Evolutionary conservation across 257 asterid species (phyloP), one percentile per base, ranked within the genome.

Genomic region (Parsonsia alboflavescens): DNA sequence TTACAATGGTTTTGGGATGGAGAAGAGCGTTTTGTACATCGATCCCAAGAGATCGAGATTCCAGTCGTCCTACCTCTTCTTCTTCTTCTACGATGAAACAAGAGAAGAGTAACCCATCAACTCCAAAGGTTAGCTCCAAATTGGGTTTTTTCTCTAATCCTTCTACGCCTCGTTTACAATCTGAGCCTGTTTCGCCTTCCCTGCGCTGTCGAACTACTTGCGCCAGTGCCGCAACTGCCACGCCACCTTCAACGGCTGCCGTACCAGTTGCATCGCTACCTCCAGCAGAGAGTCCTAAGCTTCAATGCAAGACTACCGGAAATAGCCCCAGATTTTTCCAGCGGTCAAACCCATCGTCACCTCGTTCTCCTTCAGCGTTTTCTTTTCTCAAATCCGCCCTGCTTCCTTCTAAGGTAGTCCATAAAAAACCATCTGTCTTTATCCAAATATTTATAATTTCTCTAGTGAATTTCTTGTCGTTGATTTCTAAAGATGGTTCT

Each of bases 21-120:
- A 75, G 98, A 68, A 86, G 91, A 82, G 97, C 98, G 17, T 95
- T 95, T 62, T 92, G 99, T 86, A 92, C 98, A 49, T 89, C 99
- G 9, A 89, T 85, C 81, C 89, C 88, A 1, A 91, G 87, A 70
- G 97, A 92, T 81, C 82, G 79, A 44, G 86, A 84, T 6, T 57
- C 78, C 73, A 24, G 68, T n/a, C 26, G 69, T 86, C 0, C 80
- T 68, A 2, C 49, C 7, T 65, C 76, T 12, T 46, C 48, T 44
- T 64, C n/a, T n/a, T n/a, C 76, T 12, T 22, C 59, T 2, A 24
- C 49, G 8, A 42, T 42, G 58, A 82, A 78, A 76, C 75, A 65
- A 62, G 76, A 82, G 52, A 73, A 30, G 52, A 73, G 84, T 68
- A 84, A 83, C 70, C 86, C 97, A 5, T 68, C 41, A 17, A 90